These are phyloP conservation scores for Sicyos edulis DNA, from an alignment of 306 rosid genomes.

Conservation along the genomic window DNA sequence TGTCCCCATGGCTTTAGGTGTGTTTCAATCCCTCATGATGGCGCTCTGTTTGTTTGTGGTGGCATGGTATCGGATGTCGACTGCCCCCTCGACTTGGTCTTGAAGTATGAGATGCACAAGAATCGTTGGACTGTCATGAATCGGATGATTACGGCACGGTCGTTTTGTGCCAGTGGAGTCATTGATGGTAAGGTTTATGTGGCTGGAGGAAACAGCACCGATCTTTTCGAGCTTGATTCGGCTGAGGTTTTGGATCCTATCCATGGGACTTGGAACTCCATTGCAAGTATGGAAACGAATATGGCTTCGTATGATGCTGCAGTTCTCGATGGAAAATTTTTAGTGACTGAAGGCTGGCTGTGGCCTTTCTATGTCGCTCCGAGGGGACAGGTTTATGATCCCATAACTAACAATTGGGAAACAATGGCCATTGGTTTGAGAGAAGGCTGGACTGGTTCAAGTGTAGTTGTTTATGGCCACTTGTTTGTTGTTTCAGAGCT, in stretches of 20 bases:
- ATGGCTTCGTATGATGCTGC: slow-evolving; percentile 96
- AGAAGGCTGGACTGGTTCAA: slow-evolving; percentile 99
- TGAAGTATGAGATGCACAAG: slow-evolving; percentile 79
- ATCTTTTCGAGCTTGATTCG: slow-evolving; percentile 74
- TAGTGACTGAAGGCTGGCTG: slow-evolving; percentile 94
- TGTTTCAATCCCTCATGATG: slow-evolving; percentile 58
- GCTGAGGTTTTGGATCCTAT: slow-evolving; percentile 80
- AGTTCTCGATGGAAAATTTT: slow-evolving; percentile 74
- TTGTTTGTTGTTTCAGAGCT: slow-evolving; percentile 90
- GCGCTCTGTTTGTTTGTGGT: slow-evolving; percentile 76
- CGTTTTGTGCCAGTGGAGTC: slow-evolving; percentile 78
- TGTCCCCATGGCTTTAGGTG: slow-evolving; percentile 92
- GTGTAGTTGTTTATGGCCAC: slow-evolving; percentile 72
- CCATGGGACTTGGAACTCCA: slow-evolving; percentile 57
- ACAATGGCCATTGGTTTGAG: slow-evolving; percentile 84
- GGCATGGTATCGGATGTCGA: slow-evolving; percentile 90
- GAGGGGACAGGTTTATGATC: slow-evolving; percentile 89
- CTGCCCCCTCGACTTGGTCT: slow-evolving; percentile 92
- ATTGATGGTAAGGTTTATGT: slow-evolving; percentile 75
- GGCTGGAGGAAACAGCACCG: slow-evolving; percentile 82
- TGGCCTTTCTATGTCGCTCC: slow-evolving; percentile 97
- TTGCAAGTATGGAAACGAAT: slow-evolving; percentile 81
- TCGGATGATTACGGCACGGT: slow-evolving; percentile 76
- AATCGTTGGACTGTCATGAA: slow-evolving; percentile 89
- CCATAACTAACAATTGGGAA: slow-evolving; percentile 71